Evolutionary conservation across 352 stramenopile species (phyloP).

Genomic region (Elongisporangium anandrum): DNA sequence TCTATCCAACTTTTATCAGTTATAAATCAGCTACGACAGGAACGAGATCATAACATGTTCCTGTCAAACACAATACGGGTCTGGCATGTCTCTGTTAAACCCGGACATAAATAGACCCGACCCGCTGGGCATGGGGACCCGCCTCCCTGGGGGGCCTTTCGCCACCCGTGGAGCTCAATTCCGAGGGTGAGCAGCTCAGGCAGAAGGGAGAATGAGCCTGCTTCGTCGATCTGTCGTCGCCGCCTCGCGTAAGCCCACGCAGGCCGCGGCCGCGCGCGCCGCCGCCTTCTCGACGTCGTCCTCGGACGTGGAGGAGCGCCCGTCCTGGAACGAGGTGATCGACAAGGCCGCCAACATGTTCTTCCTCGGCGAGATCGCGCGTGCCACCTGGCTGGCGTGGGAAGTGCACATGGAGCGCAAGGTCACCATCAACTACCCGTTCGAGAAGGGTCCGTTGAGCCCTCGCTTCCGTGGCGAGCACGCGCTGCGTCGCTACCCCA

Average conservation of each 20-base stretch:
- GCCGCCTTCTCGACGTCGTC: constrained; percentile 24
- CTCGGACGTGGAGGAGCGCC: constrained; percentile 24
- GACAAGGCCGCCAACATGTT: constrained; percentile 83
- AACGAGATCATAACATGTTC: not conserved
- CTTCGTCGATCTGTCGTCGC: constrained; percentile 55
- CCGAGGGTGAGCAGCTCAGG: not conserved
- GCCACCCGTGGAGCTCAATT: not conserved
- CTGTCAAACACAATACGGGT: not conserved
- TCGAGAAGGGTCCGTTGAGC: constrained; percentile 95
- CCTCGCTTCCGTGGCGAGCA: constrained; percentile 99
- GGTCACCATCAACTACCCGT: constrained; percentile 99
- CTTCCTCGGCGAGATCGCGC: constrained; percentile 80
- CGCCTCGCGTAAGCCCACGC: constrained; percentile 23
- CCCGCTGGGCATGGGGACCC: not conserved
- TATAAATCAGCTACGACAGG: not conserved
- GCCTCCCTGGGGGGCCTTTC: not conserved
- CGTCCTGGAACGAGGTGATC: constrained; percentile 63
- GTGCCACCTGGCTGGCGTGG: constrained; percentile 74
- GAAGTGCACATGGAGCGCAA: constrained; percentile 88
- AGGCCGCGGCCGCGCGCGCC: constrained; percentile 9
- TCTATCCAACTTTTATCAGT: not conserved
- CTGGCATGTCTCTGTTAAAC: not conserved
- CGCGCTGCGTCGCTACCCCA: constrained; percentile 97
- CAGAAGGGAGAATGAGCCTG: constrained; percentile 20
- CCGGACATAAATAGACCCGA: not conserved